Evolutionary conservation across 139 green algal genomes (phyloP).

Genomic region (Raphidocelis subcapitata): DNA sequence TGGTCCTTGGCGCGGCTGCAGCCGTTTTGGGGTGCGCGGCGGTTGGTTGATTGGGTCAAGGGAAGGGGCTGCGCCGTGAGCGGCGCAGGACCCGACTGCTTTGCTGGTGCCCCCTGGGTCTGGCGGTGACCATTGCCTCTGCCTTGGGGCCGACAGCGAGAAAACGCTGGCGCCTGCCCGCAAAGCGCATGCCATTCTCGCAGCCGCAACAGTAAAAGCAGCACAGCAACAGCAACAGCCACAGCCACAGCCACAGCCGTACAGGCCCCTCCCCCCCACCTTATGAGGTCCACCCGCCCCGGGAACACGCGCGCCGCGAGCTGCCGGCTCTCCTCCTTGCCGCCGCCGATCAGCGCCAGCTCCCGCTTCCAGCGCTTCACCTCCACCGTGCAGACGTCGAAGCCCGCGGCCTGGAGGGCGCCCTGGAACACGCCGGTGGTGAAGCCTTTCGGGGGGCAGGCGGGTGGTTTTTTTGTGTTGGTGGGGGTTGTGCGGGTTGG

Average conservation of each 20-base stretch:
- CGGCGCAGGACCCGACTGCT: neutral
- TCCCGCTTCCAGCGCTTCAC: conserved; percentile 60
- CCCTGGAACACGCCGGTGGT: conserved; percentile 53
- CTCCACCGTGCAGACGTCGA: conserved; percentile 44
- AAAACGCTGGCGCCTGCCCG: no score
- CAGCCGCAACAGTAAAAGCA: no score
- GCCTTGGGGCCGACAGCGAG: no score
- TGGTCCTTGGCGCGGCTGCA: conserved; percentile 82
- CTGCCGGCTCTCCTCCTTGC: conserved; percentile 63
- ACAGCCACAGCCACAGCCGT: no score
- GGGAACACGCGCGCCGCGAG: conserved; percentile 58
- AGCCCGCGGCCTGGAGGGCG: conserved; percentile 43
- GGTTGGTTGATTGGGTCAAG: neutral
- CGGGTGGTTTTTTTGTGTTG: no score
- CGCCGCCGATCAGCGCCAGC: conserved; percentile 48
- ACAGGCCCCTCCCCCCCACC: no score
- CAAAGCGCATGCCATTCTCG: no score
- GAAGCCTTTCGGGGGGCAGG: no score
- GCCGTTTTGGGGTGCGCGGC: neutral
- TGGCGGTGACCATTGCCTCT: neutral
- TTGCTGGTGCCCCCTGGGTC: neutral
- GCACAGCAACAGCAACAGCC: no score
- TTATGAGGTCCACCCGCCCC: neutral
- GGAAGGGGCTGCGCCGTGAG: neutral
- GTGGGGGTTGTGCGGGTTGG: no score